Evolutionary conservation across 345 rosid genomes (phyloP).

Genomic region (Limnanthes douglasii): DNA sequence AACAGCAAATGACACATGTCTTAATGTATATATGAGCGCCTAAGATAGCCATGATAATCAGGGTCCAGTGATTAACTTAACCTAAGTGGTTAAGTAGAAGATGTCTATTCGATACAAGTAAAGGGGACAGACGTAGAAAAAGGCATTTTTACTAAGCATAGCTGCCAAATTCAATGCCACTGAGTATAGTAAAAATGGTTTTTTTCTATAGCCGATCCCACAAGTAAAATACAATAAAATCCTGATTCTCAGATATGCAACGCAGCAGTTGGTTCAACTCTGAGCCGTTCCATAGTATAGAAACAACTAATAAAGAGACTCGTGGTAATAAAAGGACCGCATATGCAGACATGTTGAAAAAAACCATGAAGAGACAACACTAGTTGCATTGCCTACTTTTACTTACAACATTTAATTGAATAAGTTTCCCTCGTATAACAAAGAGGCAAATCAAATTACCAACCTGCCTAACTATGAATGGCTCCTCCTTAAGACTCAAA

Average conservation of each 20-base stretch:
- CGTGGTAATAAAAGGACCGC: background rate
- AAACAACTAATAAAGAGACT: background rate
- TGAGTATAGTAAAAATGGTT: no score
- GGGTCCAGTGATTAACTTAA: no score
- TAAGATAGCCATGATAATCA: no score
- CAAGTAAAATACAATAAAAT: background rate
- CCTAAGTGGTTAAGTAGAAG: no score
- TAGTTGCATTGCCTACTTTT: background rate
- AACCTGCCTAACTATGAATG: conserved; percentile 93
- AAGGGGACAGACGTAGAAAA: no score
- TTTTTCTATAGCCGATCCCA: no score
- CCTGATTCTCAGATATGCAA: background rate
- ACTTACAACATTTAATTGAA: background rate
- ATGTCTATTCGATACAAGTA: no score
- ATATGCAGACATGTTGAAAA: background rate
- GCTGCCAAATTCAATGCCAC: background rate
- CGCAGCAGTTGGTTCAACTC: no score
- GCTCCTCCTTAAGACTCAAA: conserved; percentile 64
- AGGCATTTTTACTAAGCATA: no score
- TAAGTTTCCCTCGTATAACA: background rate
- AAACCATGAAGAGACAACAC: background rate
- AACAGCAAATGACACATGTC: background rate
- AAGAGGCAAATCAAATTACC: conserved; percentile 12
- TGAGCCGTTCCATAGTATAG: no score
- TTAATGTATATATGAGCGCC: no score